Percentiles rank a stretch among this genome's conserved stretches.
Conservation (phyloP, 805 yeast genomes). For the Suhomyces prunicola region DNA sequence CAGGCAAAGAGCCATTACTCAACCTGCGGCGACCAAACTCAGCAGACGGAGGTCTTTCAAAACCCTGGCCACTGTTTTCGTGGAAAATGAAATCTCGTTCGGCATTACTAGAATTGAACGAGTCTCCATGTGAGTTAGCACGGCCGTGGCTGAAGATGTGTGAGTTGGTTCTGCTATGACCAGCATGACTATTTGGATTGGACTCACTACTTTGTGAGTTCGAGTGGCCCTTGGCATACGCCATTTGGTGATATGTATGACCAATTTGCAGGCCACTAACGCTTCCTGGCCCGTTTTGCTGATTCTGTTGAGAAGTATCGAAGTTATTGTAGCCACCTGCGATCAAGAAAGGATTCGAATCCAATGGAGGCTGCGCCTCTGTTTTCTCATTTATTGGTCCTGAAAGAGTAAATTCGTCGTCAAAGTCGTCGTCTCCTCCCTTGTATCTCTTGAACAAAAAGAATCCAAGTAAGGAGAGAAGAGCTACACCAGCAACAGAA, state of each 20-base stretch:
- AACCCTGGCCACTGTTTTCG: slow-evolving; percentile 1
- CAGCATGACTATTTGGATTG: slow-evolving; percentile 4
- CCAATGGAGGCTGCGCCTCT: slow-evolving; percentile 4
- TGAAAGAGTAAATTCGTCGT: slow-evolving; percentile 32
- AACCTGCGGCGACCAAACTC: slow-evolving; percentile 47
- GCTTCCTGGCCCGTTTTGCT: background rate
- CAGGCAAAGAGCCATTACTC: slow-evolving; percentile 55
- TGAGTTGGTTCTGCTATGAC: slow-evolving; percentile 12
- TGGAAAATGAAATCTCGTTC: slow-evolving; percentile 11
- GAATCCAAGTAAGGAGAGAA: slow-evolving; percentile 20
- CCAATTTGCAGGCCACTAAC: slow-evolving; percentile 4
- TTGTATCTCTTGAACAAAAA: slow-evolving; percentile 12
- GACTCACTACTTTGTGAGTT: slow-evolving; percentile 5
- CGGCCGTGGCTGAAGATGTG: slow-evolving; percentile 4
- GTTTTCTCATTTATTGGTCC: slow-evolving; percentile 23
- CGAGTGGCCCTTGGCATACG: slow-evolving; percentile 5
- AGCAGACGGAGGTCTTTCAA: slow-evolving; percentile 10
- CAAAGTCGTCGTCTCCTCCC: slow-evolving; percentile 20
- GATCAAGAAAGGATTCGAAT: slow-evolving; percentile 23
- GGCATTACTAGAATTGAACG: slow-evolving; percentile 4
- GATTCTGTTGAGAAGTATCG: slow-evolving; percentile 9
- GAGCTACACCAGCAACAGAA: slow-evolving; percentile 34
- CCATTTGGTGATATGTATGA: slow-evolving; percentile 10
- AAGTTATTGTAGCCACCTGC: slow-evolving; percentile 17
- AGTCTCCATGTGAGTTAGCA: slow-evolving; percentile 3